Conservation (phyloP, 2,329 filamentous ascomycete genomes). For the Lasiodiplodia hormozganensis region DNA sequence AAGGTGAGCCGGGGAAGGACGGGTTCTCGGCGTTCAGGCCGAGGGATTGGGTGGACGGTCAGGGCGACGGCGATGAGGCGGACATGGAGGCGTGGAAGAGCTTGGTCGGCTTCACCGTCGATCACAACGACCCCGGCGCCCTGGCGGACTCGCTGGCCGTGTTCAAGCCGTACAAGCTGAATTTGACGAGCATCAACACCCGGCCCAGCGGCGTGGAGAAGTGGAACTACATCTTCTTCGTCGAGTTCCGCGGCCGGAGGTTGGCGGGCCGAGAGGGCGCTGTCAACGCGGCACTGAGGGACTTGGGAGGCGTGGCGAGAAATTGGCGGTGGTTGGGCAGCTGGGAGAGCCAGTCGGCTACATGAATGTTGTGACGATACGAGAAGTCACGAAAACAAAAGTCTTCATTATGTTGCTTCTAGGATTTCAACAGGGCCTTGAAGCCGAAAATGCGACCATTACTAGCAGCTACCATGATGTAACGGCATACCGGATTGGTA, state of each 20-base stretch:
- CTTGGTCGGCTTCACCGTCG: slow-evolving; percentile 82
- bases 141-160: slow-evolving; percentile 80
- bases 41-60: neutral
- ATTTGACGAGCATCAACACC: slow-evolving; percentile 90
- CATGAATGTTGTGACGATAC: slow-evolving; percentile 4
- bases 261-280: slow-evolving; percentile 60
- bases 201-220: slow-evolving; percentile 75
- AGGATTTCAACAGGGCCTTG: neutral
- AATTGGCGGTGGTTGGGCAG: slow-evolving; percentile 74
- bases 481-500: neutral
- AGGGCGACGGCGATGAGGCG: slow-evolving; percentile 24
- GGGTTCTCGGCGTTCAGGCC: neutral
- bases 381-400: neutral
- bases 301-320: slow-evolving; percentile 65
- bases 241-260: slow-evolving; percentile 79
- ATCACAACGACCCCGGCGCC: slow-evolving; percentile 79
- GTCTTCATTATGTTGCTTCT: slow-evolving; percentile 1
- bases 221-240: slow-evolving; percentile 95
- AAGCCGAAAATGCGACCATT: neutral
- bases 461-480: neutral
- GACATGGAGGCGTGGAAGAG: slow-evolving; percentile 62
- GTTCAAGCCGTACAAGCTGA: slow-evolving; percentile 75
- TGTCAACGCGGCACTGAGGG: slow-evolving; percentile 67
- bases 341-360: slow-evolving; percentile 54
- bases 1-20: neutral